These are phyloP conservation scores for Corymbia calophylla DNA, from an alignment of 441 rosid genomes.

Conservation along the genomic window DNA sequence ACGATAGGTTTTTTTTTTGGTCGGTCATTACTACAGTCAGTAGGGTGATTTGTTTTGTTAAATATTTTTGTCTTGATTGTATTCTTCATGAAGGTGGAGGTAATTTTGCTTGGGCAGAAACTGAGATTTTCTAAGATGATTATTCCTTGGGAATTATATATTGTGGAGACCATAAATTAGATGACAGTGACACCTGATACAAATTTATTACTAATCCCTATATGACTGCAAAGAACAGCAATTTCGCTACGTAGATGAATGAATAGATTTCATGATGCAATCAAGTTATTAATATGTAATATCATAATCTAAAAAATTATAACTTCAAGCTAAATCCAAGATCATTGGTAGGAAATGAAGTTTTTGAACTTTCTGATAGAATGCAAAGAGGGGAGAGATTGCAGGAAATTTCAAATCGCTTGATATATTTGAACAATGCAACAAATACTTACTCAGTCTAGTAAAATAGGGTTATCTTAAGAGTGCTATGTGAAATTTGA, in stretches of 20 bases:
- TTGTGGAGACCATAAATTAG: background rate
- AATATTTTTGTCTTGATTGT: background rate
- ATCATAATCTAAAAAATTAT: background rate
- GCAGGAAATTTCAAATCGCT: background rate
- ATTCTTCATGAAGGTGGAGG: background rate
- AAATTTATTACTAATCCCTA: accelerated
- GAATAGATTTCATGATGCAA: background rate
- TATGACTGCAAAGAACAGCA: background rate
- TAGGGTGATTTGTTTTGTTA: too few species aligned
- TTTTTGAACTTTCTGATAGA: accelerated
- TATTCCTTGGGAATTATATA: background rate
- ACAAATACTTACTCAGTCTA: accelerated
- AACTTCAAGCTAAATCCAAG: background rate
- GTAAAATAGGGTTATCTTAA: background rate
- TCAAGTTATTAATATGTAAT: accelerated
- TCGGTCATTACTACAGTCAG: too few species aligned
- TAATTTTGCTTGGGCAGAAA: background rate
- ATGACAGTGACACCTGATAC: accelerated
- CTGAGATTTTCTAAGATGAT: background rate
- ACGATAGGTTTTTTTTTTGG: too few species aligned
- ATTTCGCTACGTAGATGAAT: accelerated
- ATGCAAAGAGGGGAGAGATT: background rate
- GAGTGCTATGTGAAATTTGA: background rate
- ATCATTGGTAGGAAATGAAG: background rate
- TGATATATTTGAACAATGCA: background rate